Percentiles rank a stretch among this genome's conserved stretches.
Conservation (phyloP, 495 filamentous ascomycete genomes). For the Tuber borchii region DNA sequence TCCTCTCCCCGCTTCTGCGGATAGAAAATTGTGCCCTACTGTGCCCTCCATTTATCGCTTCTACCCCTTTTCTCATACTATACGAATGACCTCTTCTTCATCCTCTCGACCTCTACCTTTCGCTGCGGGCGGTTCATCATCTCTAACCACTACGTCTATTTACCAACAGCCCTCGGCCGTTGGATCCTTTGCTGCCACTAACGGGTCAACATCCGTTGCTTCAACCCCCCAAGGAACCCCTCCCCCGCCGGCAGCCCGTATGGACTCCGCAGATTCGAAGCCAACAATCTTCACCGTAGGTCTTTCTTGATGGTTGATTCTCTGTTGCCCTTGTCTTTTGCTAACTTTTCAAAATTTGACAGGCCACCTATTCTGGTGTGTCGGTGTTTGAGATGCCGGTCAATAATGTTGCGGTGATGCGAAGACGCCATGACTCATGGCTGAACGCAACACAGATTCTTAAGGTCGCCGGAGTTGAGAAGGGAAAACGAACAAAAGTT, state of each 20-base stretch:
- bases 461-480: conserved; percentile 93
- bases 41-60: conserved; percentile 13
- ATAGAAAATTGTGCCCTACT: conserved; percentile 38
- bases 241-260: conserved; percentile 42
- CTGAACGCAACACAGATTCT: conserved; percentile 91
- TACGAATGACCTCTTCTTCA: conserved; percentile 43
- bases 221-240: conserved; percentile 54
- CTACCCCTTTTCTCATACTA: conserved; percentile 42
- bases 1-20: conserved; percentile 23
- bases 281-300: conserved; percentile 37
- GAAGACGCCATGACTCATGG: conserved; percentile 84
- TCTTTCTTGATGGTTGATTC: not conserved
- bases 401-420: conserved; percentile 85
- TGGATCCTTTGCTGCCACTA: conserved; percentile 50
- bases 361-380: conserved; percentile 93
- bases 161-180: conserved; percentile 45
- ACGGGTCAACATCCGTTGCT: conserved; percentile 46
- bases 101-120: conserved; percentile 35
- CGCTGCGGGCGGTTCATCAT: conserved; percentile 43
- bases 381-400: conserved; percentile 98
- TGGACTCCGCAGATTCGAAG: conserved; percentile 38
- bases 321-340: conserved; percentile 13
- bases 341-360: conserved; percentile 11
- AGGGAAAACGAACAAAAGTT: conserved; percentile 93
- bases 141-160: conserved; percentile 42